These are phyloP conservation scores for Solanum verrucosum DNA, from an alignment of 257 asterid species.

Conservation along the genomic window DNA sequence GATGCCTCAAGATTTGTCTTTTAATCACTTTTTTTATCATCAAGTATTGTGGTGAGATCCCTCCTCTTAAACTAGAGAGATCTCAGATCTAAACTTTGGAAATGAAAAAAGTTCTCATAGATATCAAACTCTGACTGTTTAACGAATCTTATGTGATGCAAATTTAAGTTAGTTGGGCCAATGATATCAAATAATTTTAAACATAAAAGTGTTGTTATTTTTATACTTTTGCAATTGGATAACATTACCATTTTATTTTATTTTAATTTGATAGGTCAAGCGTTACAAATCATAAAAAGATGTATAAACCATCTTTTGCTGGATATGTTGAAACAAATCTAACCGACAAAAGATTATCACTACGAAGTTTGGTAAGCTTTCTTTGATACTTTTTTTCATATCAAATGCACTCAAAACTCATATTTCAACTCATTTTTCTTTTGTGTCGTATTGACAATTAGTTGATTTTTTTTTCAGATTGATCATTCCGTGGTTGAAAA, in stretches of 20 bases:
- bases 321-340: not conserved
- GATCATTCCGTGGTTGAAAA: not conserved
- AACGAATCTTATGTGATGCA: not conserved
- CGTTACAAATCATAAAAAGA: not conserved
- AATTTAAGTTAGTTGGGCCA: not conserved
- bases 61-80: not conserved
- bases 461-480: not conserved
- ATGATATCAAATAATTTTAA: not conserved
- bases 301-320: not conserved
- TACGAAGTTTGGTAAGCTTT: not conserved
- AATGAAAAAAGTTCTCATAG: not conserved
- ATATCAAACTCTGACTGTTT: not conserved
- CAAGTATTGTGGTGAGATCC: not conserved
- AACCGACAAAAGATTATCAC: not conserved
- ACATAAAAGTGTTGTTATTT: not conserved
- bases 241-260: not conserved
- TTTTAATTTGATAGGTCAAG: not conserved
- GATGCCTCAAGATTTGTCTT: not conserved
- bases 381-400: not conserved
- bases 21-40: not conserved
- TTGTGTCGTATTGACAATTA: not conserved
- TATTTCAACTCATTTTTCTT: not conserved
- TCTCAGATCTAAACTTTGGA: not conserved
- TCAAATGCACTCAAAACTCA: not conserved
- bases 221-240: not conserved